A percentile compares a stretch with the other conserved stretches of the same genome.
These are phyloP conservation scores for Cladosporium sp. DNA, from an alignment of 2,329 filamentous ascomycete species.

Conservation along the genomic window DNA sequence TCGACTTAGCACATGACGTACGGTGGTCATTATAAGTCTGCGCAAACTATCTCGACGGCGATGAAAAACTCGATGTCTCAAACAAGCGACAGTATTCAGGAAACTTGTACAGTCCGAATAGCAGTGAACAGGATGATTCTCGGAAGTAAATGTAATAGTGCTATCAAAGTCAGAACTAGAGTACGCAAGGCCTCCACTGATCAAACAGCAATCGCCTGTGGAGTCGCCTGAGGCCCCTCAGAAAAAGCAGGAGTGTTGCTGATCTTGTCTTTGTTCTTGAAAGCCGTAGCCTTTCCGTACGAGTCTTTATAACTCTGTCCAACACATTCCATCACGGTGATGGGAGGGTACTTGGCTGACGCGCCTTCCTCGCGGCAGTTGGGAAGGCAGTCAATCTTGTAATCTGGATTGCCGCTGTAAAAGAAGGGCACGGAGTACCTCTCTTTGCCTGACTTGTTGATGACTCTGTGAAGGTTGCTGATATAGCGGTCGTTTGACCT, in stretches of 20 bases:
- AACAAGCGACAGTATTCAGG: neutral
- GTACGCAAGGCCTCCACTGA: neutral
- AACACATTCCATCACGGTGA: conserved; percentile 19
- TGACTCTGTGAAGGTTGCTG: conserved; percentile 58
- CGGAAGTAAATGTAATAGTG: too few relatives aligned
- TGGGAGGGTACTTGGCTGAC: conserved; percentile 16
- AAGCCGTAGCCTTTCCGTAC: conserved; percentile 17
- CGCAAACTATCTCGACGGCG: neutral
- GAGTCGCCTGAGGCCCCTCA: neutral
- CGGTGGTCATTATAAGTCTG: neutral
- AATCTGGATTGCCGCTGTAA: conserved; percentile 57
- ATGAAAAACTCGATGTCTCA: neutral
- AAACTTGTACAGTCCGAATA: neutral
- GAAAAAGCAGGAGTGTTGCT: neutral
- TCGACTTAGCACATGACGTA: neutral
- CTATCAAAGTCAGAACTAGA: neutral
- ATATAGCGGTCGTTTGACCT: conserved; percentile 57
- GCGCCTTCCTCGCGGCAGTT: conserved; percentile 17
- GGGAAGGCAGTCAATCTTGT: conserved; percentile 23
- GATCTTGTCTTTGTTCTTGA: conserved; percentile 7
- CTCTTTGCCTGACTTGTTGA: conserved; percentile 54
- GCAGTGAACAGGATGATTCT: neutral
- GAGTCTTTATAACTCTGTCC: conserved; percentile 15
- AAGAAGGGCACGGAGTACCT: conserved; percentile 62
- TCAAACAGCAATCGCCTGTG: conserved; percentile 1